Conservation (phyloP, 139 green algal genomes). For the Medakamo hakoo region DNA sequence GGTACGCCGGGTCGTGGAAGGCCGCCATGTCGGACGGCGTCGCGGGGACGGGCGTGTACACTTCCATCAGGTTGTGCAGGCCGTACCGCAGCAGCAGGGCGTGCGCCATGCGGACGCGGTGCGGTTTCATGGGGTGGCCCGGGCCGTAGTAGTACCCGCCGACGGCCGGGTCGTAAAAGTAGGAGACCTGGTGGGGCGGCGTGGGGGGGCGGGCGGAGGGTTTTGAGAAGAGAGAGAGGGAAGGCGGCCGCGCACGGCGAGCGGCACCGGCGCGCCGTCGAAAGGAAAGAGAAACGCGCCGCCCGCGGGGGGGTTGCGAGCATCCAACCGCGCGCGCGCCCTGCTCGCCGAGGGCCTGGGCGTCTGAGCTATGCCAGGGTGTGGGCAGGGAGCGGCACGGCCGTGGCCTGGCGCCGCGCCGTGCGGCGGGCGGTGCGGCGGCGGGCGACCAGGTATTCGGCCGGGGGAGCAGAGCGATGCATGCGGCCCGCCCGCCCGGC, state of each 20-base stretch:
- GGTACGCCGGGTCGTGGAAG: conserved; percentile 85
- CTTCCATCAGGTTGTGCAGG: conserved; percentile 70
- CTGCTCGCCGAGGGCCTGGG: too few relatives aligned
- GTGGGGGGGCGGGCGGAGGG: too few relatives aligned
- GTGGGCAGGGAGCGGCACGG: neutral
- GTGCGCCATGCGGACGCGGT: conserved; percentile 86
- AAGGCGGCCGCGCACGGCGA: neutral
- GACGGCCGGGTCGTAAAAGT: conserved; percentile 91
- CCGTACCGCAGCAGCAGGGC: conserved; percentile 80
- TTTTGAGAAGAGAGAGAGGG: neutral
- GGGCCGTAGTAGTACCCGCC: conserved; percentile 91
- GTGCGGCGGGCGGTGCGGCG: neutral
- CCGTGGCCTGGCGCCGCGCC: neutral
- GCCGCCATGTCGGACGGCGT: conserved; percentile 36
- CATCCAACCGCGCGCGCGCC: too few relatives aligned
- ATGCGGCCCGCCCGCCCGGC: too few relatives aligned
- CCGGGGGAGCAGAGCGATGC: too few relatives aligned
- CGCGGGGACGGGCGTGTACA: conserved; percentile 39
- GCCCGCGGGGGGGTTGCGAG: too few relatives aligned
- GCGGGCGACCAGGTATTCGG: too few relatives aligned
- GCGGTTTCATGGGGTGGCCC: conserved; percentile 81
- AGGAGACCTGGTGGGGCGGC: conserved; percentile 38
- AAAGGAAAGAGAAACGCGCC: neutral
- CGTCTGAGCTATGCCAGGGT: neutral
- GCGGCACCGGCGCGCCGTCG: neutral